A percentile compares a stretch with the other conserved stretches of the same genome.
Conservation (phyloP, 805 yeast species). For the Barnettozyma vustinii region DNA sequence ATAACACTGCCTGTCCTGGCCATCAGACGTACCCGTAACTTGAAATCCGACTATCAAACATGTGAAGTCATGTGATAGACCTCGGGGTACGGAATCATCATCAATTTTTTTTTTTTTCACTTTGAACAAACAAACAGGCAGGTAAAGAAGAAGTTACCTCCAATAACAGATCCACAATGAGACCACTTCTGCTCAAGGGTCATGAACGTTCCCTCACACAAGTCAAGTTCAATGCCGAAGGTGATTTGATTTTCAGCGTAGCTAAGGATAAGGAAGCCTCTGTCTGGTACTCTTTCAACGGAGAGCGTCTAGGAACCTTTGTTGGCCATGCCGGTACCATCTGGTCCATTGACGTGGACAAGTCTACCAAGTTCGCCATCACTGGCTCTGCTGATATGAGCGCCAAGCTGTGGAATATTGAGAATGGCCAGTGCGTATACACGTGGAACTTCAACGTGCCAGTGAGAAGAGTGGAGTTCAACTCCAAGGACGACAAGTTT, state of each 20-base stretch:
- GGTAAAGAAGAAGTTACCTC: not conserved
- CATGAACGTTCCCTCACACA: slow-evolving; percentile 98
- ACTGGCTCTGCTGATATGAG: slow-evolving; percentile 92
- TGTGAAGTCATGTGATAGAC: not conserved
- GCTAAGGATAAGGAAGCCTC: slow-evolving; percentile 88
- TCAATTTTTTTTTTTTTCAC: not conserved
- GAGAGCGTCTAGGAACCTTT: slow-evolving; percentile 93
- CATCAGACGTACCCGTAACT: no score
- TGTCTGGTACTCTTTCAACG: slow-evolving; percentile 92
- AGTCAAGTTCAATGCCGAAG: slow-evolving; percentile 92
- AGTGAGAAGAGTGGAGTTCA: slow-evolving; percentile 85
- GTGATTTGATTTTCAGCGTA: slow-evolving; percentile 87
- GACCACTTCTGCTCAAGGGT: slow-evolving; percentile 76
- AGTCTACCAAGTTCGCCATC: slow-evolving; percentile 57
- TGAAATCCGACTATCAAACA: not conserved
- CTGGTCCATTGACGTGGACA: slow-evolving; percentile 88
- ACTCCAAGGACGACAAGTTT: slow-evolving; percentile 62
- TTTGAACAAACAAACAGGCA: not conserved
- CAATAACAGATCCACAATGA: slow-evolving; percentile 35
- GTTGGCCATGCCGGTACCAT: slow-evolving; percentile 89
- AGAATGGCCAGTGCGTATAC: slow-evolving; percentile 68
- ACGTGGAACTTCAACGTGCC: slow-evolving; percentile 77
- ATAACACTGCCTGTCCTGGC: no score
- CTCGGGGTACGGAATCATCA: not conserved
- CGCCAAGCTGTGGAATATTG: slow-evolving; percentile 78